Base-by-base conservation (phyloP, 495 filamentous ascomycete genomes). In the Pyrenula aspistea region DNA sequence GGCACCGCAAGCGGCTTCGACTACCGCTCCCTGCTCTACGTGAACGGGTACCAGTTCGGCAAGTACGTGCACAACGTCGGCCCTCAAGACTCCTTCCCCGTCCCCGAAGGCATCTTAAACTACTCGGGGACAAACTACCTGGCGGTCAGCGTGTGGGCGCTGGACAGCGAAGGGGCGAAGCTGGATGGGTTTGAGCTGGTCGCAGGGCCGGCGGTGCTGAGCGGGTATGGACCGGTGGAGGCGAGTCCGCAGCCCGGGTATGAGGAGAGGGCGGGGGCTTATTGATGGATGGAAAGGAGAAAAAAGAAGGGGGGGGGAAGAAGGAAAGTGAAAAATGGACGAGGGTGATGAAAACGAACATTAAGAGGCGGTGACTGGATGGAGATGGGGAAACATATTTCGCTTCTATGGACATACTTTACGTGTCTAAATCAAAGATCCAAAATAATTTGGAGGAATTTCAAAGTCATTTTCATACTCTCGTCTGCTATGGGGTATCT, bases 41-140 rank as follows among this genome's bases (percentile, higher is more conserved):
- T 87, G 55, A 85, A 86, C 63, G 83, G 83, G 12, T 86, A 74
- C 59, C 81, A 84, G 63, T 84, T 75, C 58, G 83, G 83, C 3
- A 79, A 83, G 63, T 80, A 80, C 54, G 64, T 74, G n/a, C 76
- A 77, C 60, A 77, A 85, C 53, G 65, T 84, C 56, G 84, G 84
- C 2, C 83, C 83, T 25, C 83, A 86, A 63, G 77, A 69, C 12
- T 59, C 68, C 53, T 81, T 78, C 57, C 77, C 76, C 1, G 77
- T 82, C 19, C 79, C 80, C 0, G 69, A 77, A 60, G 79, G 78
- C 15, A 74, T 83, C 22, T 62, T 83, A 19, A 69, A 82, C 57
- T 75, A 81, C 56, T 64, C 68, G 12, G 79, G 77, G 0, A 56
- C 67, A 51, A 82, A 83, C 49, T 73, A 67, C 49, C 53, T 82